Evolutionary conservation across 1,284 basidiomycete species (phyloP).

Genomic region (Baeospora myosura): DNA sequence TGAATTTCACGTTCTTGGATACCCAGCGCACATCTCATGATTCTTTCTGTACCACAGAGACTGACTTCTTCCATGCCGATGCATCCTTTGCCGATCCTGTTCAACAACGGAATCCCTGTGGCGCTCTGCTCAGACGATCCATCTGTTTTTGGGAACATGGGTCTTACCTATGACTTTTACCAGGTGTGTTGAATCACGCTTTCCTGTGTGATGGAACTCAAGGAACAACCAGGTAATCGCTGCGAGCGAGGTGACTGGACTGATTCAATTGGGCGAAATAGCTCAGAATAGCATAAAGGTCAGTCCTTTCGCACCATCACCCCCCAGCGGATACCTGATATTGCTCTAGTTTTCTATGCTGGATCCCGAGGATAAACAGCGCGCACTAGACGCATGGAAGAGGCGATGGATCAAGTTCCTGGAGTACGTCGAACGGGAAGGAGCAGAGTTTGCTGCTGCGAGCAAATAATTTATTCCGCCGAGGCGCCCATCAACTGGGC

Average conservation of each 20-base stretch:
- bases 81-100: conserved; percentile 59
- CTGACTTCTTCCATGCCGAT: conserved; percentile 69
- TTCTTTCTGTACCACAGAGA: conserved; percentile 31
- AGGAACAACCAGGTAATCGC: conserved; percentile 42
- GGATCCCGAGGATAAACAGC: conserved; percentile 36
- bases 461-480: too few species aligned
- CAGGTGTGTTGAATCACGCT: conserved; percentile 33
- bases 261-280: conserved; percentile 51
- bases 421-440: conserved; percentile 26
- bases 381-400: conserved; percentile 42
- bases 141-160: conserved; percentile 70
- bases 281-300: conserved; percentile 63
- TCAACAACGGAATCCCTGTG: conserved; percentile 66
- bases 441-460: too few species aligned
- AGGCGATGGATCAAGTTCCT: conserved; percentile 46
- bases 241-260: conserved; percentile 56
- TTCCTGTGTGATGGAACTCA: background rate
- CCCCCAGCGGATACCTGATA: conserved; percentile 3
- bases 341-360: conserved; percentile 47
- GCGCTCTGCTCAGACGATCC: conserved; percentile 71
- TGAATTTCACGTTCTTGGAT: conserved; percentile 20
- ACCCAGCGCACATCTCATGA: background rate
- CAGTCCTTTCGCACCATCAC: conserved; percentile 12
- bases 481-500: too few species aligned
- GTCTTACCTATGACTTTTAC: conserved; percentile 65